Conservation (phyloP, 139 green algal species). For the Spirogloea muscicola region DNA sequence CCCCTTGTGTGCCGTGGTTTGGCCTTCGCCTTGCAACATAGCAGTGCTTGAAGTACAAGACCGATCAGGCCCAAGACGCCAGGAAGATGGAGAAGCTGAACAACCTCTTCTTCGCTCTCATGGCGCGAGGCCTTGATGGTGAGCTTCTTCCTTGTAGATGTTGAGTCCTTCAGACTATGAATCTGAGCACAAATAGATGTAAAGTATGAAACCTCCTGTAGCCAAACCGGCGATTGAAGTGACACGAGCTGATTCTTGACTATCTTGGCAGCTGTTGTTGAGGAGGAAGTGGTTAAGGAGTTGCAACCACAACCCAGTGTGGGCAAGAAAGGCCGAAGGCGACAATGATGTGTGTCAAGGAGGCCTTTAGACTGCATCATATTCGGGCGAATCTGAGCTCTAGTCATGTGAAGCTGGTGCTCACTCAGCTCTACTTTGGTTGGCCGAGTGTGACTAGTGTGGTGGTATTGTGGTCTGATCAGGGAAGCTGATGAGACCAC, state of each 20-base stretch:
- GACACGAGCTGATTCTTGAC: background rate
- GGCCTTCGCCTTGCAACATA: background rate
- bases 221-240: background rate
- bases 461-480: no score
- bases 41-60: conserved; percentile 85
- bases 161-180: no score
- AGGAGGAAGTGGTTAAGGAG: background rate
- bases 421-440: no score
- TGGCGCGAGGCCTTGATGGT: conserved; percentile 55
- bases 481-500: no score
- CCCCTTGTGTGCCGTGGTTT: background rate
- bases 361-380: no score
- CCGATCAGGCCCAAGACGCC: conserved; percentile 79
- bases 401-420: no score
- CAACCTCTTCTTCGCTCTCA: conserved; percentile 77
- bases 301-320: background rate
- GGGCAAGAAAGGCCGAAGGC: background rate
- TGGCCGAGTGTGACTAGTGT: no score
- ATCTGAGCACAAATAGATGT: no score
- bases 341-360: no score
- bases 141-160: background rate
- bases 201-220: no score
- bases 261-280: background rate
- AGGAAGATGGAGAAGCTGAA: conserved; percentile 85
- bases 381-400: no score